Percentiles rank a stretch among this genome's conserved stretches.
Evolutionary conservation across 345 rosid species (phyloP).

Genomic region (Sonneratia alba): DNA sequence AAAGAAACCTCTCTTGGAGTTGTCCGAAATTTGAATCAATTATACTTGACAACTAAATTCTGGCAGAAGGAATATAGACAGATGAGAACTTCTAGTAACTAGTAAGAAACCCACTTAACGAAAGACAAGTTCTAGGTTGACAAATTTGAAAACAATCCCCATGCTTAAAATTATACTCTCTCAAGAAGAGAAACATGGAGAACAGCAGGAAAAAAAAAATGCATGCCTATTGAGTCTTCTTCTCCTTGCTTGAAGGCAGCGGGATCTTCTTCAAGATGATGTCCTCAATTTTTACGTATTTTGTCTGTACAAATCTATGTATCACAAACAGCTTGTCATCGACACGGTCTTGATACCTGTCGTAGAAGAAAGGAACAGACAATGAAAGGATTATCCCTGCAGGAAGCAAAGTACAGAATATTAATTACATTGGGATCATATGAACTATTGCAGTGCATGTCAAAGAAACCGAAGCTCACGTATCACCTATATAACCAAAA

Average conservation of each 20-base stretch:
- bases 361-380: conserved; percentile 58
- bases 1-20: neutral
- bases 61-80: no score
- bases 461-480: neutral
- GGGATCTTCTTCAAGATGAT: conserved; percentile 42
- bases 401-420: neutral
- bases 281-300: conserved; percentile 48
- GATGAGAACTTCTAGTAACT: no score
- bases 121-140: no score
- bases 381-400: conserved; percentile 70
- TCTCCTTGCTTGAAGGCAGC: conserved; percentile 40
- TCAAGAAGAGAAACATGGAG: neutral
- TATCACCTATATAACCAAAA: conserved; percentile 66
- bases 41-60: no score
- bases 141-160: neutral
- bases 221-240: conserved; percentile 66
- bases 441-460: conserved; percentile 1
- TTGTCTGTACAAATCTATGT: conserved; percentile 38
- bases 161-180: neutral
- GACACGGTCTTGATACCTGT: conserved; percentile 58
- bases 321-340: conserved; percentile 48
- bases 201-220: neutral
- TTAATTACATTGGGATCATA: neutral
- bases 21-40: no score
- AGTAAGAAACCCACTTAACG: no score